phyloP scores from a whole-genome alignment of 768 basidiomycete species.

The Boletus patriciae region DNA sequence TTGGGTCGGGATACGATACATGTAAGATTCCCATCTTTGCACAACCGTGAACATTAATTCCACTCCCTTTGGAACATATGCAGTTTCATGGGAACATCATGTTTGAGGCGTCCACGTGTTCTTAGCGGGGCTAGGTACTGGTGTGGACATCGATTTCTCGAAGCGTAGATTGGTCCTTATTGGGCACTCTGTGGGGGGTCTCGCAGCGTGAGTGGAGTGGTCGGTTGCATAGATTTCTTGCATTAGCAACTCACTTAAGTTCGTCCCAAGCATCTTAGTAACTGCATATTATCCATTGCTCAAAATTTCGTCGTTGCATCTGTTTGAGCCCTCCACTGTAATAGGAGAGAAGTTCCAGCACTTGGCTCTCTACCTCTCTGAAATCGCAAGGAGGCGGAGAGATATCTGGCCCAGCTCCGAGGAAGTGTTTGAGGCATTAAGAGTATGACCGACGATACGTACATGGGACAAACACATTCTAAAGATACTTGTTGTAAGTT shows the following conservation, averaged over 20 bases:
- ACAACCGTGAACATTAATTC: neutral
- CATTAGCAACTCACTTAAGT: neutral
- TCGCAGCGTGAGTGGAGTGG: neutral
- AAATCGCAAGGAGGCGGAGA: neutral
- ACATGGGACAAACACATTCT: slow-evolving; percentile 8
- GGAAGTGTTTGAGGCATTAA: neutral
- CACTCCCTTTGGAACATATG: neutral
- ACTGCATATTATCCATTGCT: slow-evolving; percentile 2
- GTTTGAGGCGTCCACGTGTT: slow-evolving; percentile 4
- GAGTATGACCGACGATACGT: neutral
- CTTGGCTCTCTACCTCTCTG: neutral
- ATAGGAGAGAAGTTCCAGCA: neutral
- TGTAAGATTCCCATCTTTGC: neutral
- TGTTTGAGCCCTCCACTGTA: neutral
- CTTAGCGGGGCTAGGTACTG: neutral
- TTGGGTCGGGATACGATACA: neutral
- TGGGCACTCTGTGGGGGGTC: neutral
- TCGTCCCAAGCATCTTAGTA: neutral
- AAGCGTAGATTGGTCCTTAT: neutral
- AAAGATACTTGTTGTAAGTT: neutral
- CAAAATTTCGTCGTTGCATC: slow-evolving; percentile 7
- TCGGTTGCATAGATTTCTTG: too few relatives aligned
- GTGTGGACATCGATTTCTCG: slow-evolving; percentile 8
- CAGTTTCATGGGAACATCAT: slow-evolving; percentile 5
- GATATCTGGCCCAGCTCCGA: slow-evolving; percentile 4